Conservation (phyloP, 805 yeast genomes). For the Saccharomycopsis sp. region DNA sequence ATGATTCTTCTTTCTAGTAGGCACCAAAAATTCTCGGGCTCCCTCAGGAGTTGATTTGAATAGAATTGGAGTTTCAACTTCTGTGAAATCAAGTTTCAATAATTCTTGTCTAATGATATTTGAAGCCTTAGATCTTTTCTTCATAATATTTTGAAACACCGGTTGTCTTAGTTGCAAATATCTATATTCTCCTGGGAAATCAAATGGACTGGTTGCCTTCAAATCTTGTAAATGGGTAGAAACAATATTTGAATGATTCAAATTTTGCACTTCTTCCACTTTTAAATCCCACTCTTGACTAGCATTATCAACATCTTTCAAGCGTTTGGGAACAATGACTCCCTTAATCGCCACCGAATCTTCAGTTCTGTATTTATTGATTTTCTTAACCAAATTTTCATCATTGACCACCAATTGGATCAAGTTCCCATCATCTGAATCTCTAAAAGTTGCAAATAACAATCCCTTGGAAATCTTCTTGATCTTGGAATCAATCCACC, state of each 20-base stretch:
- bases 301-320: slow-evolving; percentile 7
- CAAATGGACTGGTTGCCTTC: slow-evolving; percentile 37
- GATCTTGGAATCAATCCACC: slow-evolving; percentile 79
- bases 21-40: slow-evolving; percentile 91
- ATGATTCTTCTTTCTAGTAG: slow-evolving; percentile 51
- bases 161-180: slow-evolving; percentile 68
- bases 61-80: slow-evolving; percentile 84
- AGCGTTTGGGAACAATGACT: slow-evolving; percentile 26
- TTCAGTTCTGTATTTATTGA: slow-evolving; percentile 51
- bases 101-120: slow-evolving; percentile 33
- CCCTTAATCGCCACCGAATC: slow-evolving; percentile 68
- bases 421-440: slow-evolving; percentile 46
- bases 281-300: slow-evolving; percentile 43
- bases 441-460: slow-evolving; percentile 69
- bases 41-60: slow-evolving; percentile 98
- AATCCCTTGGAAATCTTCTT: slow-evolving; percentile 52
- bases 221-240: slow-evolving; percentile 61
- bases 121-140: slow-evolving; percentile 47
- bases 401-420: slow-evolving; percentile 45
- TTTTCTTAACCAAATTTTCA: slow-evolving; percentile 26
- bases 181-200: slow-evolving; percentile 70
- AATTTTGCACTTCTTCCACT: slow-evolving; percentile 37
- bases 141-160: slow-evolving; percentile 43
- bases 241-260: slow-evolving; percentile 53
- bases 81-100: slow-evolving; percentile 46